These are phyloP conservation scores for Lactuca sativa DNA, from an alignment of 129 eudicot genomes.

Conservation along the genomic window DNA sequence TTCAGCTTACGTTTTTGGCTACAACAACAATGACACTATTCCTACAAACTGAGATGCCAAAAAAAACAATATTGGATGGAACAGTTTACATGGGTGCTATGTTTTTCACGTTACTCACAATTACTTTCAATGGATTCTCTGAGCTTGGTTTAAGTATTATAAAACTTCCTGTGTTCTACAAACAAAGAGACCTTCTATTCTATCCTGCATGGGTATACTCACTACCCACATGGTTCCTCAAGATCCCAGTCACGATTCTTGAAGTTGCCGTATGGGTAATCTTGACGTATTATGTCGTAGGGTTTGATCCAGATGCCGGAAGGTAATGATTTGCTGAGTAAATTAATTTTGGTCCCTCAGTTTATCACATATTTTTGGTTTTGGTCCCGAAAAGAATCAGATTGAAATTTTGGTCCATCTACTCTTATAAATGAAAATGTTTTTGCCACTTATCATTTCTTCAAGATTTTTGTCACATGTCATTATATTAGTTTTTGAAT, in stretches of 20 bases:
- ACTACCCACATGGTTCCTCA: constrained; percentile 72
- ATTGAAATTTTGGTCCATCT: not conserved
- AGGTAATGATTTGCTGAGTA: constrained; percentile 39
- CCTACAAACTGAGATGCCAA: constrained; percentile 63
- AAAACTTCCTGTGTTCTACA: constrained; percentile 85
- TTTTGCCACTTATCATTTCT: too few species aligned
- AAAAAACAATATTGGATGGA: constrained; percentile 49
- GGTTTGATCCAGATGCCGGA: constrained; percentile 64
- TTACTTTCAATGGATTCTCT: constrained; percentile 81
- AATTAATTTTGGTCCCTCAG: not conserved
- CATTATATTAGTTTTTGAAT: too few species aligned
- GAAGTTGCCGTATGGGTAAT: constrained; percentile 69
- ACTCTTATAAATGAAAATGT: too few species aligned
- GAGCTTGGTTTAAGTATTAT: constrained; percentile 68
- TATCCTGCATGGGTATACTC: constrained; percentile 87
- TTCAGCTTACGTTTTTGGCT: constrained; percentile 64
- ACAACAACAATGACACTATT: constrained; percentile 55
- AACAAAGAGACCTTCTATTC: constrained; percentile 85
- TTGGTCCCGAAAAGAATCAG: not conserved
- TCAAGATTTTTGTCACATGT: too few species aligned
- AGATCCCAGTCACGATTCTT: constrained; percentile 61
- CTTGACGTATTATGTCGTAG: constrained; percentile 68
- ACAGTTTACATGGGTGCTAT: constrained; percentile 68
- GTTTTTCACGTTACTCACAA: constrained; percentile 46
- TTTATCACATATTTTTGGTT: not conserved